Conservation (phyloP, 2,329 filamentous ascomycete species). For the Thermoascus crustaceus region DNA sequence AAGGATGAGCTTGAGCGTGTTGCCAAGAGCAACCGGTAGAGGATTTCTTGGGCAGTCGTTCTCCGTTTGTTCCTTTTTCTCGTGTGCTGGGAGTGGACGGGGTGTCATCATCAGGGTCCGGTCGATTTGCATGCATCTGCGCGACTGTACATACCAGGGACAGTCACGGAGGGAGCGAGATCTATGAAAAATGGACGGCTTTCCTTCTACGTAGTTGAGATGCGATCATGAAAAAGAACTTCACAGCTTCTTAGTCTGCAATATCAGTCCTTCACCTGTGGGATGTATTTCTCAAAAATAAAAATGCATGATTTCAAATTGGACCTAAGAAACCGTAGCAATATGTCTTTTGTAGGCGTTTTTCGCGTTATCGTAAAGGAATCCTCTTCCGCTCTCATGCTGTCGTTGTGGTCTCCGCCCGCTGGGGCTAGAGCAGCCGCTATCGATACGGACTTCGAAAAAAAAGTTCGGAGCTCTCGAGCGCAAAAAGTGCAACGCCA, state of each 20-base stretch:
- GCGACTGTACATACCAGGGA: constrained; percentile 32
- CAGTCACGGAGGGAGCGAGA: constrained; percentile 30
- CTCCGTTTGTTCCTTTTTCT: constrained; percentile 22
- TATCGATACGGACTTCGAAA: constrained; percentile 8
- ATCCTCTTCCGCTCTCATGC: too few species aligned
- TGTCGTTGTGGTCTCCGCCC: background rate
- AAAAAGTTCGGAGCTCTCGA: constrained; percentile 3
- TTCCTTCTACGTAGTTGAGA: constrained; percentile 35
- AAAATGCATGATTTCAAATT: background rate
- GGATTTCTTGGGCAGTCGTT: constrained; percentile 27
- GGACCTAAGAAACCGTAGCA: background rate
- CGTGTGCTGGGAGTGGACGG: constrained; percentile 29
- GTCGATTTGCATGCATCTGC: constrained; percentile 35
- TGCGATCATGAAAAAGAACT: constrained; percentile 31
- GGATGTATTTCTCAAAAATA: background rate
- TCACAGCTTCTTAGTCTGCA: constrained; percentile 3
- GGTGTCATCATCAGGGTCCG: constrained; percentile 33
- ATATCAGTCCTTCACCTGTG: constrained; percentile 1
- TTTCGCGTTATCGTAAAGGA: too few species aligned
- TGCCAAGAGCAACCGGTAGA: constrained; percentile 99
- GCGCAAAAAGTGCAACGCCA: constrained; percentile 6
- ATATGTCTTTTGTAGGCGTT: too few species aligned
- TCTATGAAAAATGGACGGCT: constrained; percentile 32
- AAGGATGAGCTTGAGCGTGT: constrained; percentile 99
- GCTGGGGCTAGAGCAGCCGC: background rate